Percentiles rank a stretch among this genome's conserved stretches.
These are phyloP conservation scores for Chrysanthemum makinoi DNA, from an alignment of 129 eudicot species.

Conservation along the genomic window DNA sequence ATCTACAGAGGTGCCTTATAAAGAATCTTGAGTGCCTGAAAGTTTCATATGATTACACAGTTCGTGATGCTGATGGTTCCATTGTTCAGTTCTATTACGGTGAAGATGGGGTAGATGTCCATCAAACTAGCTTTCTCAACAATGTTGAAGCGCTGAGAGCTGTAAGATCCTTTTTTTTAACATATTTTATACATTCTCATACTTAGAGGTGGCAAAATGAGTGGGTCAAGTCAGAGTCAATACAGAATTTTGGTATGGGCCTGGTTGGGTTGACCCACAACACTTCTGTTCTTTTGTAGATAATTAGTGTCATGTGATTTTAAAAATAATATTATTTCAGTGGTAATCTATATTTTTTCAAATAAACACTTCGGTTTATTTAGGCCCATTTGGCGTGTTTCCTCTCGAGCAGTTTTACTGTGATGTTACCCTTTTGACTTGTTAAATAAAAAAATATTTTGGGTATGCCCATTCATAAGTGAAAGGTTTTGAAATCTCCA, in stretches of 20 bases:
- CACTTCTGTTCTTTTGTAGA: too few species aligned
- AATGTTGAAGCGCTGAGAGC: constrained; percentile 69
- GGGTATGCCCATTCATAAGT: not conserved
- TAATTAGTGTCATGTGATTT: not conserved
- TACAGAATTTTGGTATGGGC: not conserved
- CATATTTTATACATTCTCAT: not conserved
- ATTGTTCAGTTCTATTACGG: constrained; percentile 86
- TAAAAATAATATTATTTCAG: not conserved
- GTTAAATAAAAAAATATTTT: not conserved
- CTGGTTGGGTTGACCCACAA: not conserved
- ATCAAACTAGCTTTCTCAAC: constrained; percentile 76
- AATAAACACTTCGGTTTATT: not conserved
- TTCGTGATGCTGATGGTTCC: constrained; percentile 98
- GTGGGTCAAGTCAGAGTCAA: not conserved
- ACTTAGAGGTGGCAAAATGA: not conserved
- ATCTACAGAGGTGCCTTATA: constrained; percentile 81
- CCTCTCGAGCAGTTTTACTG: not conserved
- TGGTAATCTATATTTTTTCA: not conserved
- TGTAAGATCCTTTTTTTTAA: constrained; percentile 38
- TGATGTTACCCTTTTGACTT: not conserved
- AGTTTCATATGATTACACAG: constrained; percentile 86
- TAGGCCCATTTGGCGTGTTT: not conserved
- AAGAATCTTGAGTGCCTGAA: constrained; percentile 86
- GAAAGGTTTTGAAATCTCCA: not conserved
- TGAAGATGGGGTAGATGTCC: constrained; percentile 97